These are phyloP conservation scores for Poa pratensis DNA, from an alignment of 176 grass and related monocot genomes.

Conservation along the genomic window DNA sequence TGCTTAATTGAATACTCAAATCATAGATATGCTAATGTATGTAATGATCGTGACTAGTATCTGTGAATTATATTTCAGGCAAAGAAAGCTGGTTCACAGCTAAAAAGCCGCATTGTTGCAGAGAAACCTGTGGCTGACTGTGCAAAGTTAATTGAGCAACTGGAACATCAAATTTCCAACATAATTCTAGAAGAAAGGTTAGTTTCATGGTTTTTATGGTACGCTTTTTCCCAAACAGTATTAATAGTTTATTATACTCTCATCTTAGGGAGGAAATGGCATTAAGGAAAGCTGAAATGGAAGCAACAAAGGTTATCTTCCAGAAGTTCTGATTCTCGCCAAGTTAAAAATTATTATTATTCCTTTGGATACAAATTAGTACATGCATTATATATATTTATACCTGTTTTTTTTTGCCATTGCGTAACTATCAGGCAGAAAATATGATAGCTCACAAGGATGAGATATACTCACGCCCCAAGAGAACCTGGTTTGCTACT, in stretches of 20 bases:
- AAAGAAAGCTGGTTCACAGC: slow-evolving; percentile 93
- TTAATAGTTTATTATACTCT: slow-evolving; percentile 30
- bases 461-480: slow-evolving; percentile 89
- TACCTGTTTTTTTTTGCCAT: neutral
- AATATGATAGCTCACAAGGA: slow-evolving; percentile 96
- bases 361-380: slow-evolving; percentile 15
- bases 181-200: slow-evolving; percentile 92
- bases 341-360: neutral
- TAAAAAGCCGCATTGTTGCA: slow-evolving; percentile 89
- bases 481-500: slow-evolving; percentile 92
- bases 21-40: neutral
- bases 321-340: neutral
- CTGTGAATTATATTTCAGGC: slow-evolving; percentile 51
- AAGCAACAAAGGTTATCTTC: slow-evolving; percentile 71
- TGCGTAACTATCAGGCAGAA: slow-evolving; percentile 65
- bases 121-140: slow-evolving; percentile 88
- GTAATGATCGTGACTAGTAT: neutral
- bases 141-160: slow-evolving; percentile 78
- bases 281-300: slow-evolving; percentile 94
- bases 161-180: slow-evolving; percentile 81
- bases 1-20: slow-evolving; percentile 17
- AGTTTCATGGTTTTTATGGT: neutral
- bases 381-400: slow-evolving; percentile 2
- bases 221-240: slow-evolving; percentile 10
- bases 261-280: slow-evolving; percentile 78